Percentiles rank a stretch among this genome's conserved stretches.
Conservation (phyloP, 352 stramenopile species). For the Phytophthora pistaciae region DNA sequence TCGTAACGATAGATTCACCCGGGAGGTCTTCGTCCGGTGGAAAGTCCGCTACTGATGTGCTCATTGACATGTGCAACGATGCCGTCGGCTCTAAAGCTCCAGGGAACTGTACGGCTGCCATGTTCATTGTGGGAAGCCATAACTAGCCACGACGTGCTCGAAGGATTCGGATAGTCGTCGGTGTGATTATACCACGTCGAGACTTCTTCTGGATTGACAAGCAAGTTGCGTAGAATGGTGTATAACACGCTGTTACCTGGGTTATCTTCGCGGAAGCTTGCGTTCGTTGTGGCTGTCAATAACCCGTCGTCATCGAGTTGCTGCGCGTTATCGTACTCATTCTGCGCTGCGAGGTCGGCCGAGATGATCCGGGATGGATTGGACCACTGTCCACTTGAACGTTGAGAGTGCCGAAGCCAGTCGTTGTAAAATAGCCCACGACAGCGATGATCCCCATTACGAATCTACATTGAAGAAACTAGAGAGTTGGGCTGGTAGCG, state of each 20-base stretch:
- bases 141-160: constrained; percentile 8
- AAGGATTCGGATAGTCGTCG: not conserved
- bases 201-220: constrained; percentile 3
- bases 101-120: constrained; percentile 9
- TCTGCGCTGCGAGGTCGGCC: constrained; percentile 5
- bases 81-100: constrained; percentile 4
- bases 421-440: constrained; percentile 22
- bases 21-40: not conserved
- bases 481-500: too few species aligned
- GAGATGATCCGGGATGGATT: not conserved
- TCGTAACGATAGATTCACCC: constrained; percentile 6
- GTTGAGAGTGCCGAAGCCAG: constrained; percentile 17
- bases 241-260: constrained; percentile 7
- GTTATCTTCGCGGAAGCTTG: constrained; percentile 7
- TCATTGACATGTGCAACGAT: constrained; percentile 11
- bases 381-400: constrained; percentile 15
- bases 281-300: constrained; percentile 4
- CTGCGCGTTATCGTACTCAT: not conserved
- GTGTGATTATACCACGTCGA: constrained; percentile 8
- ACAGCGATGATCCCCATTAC: constrained; percentile 10
- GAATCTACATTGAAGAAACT: too few species aligned
- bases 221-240: constrained; percentile 7
- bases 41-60: not conserved
- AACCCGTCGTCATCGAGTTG: not conserved
- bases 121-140: constrained; percentile 7